phyloP scores from a whole-genome alignment of 108 stramenopile genomes.

The Hondaea fermentalgiana region DNA sequence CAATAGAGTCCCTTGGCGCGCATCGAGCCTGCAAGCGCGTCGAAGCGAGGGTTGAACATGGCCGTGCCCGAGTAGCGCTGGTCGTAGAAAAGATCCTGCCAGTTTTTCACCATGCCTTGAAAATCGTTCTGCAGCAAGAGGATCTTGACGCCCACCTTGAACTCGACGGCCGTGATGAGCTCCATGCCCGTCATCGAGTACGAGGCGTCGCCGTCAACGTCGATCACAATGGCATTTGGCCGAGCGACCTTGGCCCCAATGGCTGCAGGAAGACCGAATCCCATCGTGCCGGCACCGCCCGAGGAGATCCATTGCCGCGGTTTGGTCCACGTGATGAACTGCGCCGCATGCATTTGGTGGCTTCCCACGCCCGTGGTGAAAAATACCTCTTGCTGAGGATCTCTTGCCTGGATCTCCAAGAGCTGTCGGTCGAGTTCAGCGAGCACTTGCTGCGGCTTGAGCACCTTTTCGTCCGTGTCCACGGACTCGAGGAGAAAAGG shows the following conservation, averaged over 20 bases:
- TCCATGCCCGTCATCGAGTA: slow-evolving; percentile 88
- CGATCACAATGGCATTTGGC: slow-evolving; percentile 61
- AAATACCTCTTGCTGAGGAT: slow-evolving; percentile 62
- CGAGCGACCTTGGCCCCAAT: slow-evolving; percentile 82
- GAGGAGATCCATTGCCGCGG: slow-evolving; percentile 76
- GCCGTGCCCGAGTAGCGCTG: slow-evolving; percentile 70
- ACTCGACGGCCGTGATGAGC: slow-evolving; percentile 73
- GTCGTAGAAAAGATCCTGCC: slow-evolving; percentile 81
- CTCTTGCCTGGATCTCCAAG: slow-evolving; percentile 52
- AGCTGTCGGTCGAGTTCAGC: slow-evolving; percentile 63
- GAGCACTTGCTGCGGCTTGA: slow-evolving; percentile 63
- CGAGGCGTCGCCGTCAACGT: slow-evolving; percentile 75
- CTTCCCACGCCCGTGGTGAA: slow-evolving; percentile 72
- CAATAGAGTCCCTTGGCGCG: slow-evolving; percentile 66
- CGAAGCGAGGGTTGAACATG: slow-evolving; percentile 69
- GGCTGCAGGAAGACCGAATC: slow-evolving; percentile 67
- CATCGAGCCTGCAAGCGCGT: slow-evolving; percentile 62
- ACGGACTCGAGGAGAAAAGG: slow-evolving; percentile 44
- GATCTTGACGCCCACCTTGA: slow-evolving; percentile 72
- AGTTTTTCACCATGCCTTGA: slow-evolving; percentile 88
- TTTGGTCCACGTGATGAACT: slow-evolving; percentile 82
- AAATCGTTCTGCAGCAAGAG: slow-evolving; percentile 77
- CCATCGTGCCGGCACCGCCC: slow-evolving; percentile 83
- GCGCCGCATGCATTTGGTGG: slow-evolving; percentile 85
- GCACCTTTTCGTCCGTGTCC: slow-evolving; percentile 32